A percentile compares a stretch with the other conserved stretches of the same genome.
These are phyloP conservation scores for Penicillium soppii DNA, from an alignment of 495 filamentous ascomycete species.

Conservation along the genomic window DNA sequence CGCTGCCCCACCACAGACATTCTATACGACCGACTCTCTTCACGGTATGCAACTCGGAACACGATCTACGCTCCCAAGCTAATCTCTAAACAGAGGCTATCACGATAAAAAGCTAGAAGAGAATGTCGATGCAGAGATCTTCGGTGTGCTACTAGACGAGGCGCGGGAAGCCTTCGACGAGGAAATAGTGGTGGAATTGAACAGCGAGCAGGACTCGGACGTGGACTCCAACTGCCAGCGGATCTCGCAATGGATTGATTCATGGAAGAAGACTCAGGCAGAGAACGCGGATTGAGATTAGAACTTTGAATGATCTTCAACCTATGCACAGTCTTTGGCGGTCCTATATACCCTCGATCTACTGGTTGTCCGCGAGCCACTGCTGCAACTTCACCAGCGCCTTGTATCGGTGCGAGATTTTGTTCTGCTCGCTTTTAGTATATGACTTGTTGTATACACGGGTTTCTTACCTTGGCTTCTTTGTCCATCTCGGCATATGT, in stretches of 20 bases:
- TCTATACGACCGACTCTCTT: slow-evolving; percentile 81
- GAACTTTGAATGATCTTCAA: slow-evolving; percentile 3
- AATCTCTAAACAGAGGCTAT: slow-evolving; percentile 57
- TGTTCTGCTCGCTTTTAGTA: slow-evolving; percentile 55
- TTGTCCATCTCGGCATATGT: slow-evolving; percentile 99
- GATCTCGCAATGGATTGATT: slow-evolving; percentile 75
- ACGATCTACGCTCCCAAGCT: not conserved
- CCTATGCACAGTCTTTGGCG: slow-evolving; percentile 3
- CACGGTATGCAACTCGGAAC: slow-evolving; percentile 48
- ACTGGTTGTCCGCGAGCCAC: slow-evolving; percentile 66
- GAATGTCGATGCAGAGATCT: slow-evolving; percentile 96
- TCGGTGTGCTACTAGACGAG: slow-evolving; percentile 90
- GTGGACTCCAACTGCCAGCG: slow-evolving; percentile 84
- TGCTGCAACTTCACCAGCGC: slow-evolving; percentile 80
- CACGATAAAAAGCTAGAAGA: slow-evolving; percentile 86
- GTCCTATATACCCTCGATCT: slow-evolving; percentile 18
- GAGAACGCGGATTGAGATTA: slow-evolving; percentile 19
- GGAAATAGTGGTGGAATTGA: slow-evolving; percentile 87
- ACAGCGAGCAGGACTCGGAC: slow-evolving; percentile 76
- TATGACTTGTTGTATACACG: not conserved
- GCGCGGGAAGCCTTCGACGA: slow-evolving; percentile 82
- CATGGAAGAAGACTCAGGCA: slow-evolving; percentile 69
- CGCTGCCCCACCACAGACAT: slow-evolving; percentile 68
- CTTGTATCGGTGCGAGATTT: slow-evolving; percentile 83
- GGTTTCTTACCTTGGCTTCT: slow-evolving; percentile 59